These are phyloP conservation scores for Russula earlei DNA, from an alignment of 768 basidiomycete species.

Conservation along the genomic window DNA sequence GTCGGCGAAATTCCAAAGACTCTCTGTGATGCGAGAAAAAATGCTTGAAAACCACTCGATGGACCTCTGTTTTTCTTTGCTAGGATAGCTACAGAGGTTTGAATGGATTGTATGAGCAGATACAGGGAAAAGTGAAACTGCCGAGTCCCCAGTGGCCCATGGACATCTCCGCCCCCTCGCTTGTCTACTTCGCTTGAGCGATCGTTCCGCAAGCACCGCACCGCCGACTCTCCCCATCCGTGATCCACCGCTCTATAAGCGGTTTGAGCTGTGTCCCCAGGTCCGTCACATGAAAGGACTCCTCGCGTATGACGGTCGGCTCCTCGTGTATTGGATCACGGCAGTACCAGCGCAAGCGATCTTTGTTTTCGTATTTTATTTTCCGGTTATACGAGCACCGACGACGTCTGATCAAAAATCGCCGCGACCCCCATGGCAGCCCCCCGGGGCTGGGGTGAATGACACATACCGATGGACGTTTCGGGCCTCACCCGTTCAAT, in stretches of 20 bases:
- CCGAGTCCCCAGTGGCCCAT: too few relatives aligned
- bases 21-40: too few relatives aligned
- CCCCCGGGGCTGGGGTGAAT: not conserved
- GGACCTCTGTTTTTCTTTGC: too few relatives aligned
- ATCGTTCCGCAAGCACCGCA: constrained; percentile 64
- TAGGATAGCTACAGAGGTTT: too few relatives aligned
- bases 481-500: constrained; percentile 77
- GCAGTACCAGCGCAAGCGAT: constrained; percentile 92
- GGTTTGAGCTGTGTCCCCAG: constrained; percentile 92
- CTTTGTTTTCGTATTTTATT: constrained; percentile 31
- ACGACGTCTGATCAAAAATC: not conserved
- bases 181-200: constrained; percentile 43
- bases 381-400: too few relatives aligned
- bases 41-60: too few relatives aligned
- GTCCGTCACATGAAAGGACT: constrained; percentile 79
- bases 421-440: not conserved
- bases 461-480: constrained; percentile 56
- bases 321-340: constrained; percentile 45
- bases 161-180: too few relatives aligned
- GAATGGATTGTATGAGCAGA: too few relatives aligned
- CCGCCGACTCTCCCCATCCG: constrained; percentile 48
- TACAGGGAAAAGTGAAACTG: too few relatives aligned
- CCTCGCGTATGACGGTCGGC: constrained; percentile 76
- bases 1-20: too few relatives aligned
- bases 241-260: constrained; percentile 79